phyloP scores from a whole-genome alignment of 164 flowering plant species.

The Akebia trifoliata region DNA sequence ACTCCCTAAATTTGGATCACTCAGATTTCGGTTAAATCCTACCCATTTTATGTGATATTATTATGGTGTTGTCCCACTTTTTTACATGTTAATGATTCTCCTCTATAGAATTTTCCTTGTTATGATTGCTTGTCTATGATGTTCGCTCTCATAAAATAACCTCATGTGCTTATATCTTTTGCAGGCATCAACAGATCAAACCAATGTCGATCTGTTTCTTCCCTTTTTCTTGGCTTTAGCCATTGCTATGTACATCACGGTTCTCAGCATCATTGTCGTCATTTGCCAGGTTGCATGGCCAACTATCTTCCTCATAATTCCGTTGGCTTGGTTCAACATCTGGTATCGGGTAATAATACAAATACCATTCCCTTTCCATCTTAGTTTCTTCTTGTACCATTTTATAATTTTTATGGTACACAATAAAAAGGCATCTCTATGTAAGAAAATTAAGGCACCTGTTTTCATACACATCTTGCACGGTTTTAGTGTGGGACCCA shows the following conservation, averaged over 20 bases:
- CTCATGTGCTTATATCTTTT: conserved; percentile 2
- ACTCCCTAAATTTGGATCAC: too few species aligned
- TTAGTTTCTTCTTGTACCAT: not conserved
- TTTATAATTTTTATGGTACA: not conserved
- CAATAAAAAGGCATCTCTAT: too few species aligned
- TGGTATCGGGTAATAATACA: conserved; percentile 74
- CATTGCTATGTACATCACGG: conserved; percentile 55
- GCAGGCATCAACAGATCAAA: conserved; percentile 85
- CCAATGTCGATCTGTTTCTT: conserved; percentile 60
- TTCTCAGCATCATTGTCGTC: conserved; percentile 63
- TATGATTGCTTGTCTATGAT: not conserved
- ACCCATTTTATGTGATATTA: too few species aligned
- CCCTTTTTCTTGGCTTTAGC: conserved; percentile 53
- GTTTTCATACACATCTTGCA: too few species aligned
- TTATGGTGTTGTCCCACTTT: too few species aligned
- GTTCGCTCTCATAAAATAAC: not conserved
- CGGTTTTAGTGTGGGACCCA: too few species aligned
- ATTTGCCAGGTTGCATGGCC: conserved; percentile 91
- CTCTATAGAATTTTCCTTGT: too few species aligned
- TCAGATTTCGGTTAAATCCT: too few species aligned
- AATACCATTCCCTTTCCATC: not conserved
- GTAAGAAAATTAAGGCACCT: too few species aligned
- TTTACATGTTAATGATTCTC: too few species aligned
- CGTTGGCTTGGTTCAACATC: conserved; percentile 63
- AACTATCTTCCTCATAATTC: conserved; percentile 58